These are phyloP conservation scores for Aspergillus terreus DNA, from an alignment of 2,329 filamentous ascomycete genomes.

Conservation along the genomic window DNA sequence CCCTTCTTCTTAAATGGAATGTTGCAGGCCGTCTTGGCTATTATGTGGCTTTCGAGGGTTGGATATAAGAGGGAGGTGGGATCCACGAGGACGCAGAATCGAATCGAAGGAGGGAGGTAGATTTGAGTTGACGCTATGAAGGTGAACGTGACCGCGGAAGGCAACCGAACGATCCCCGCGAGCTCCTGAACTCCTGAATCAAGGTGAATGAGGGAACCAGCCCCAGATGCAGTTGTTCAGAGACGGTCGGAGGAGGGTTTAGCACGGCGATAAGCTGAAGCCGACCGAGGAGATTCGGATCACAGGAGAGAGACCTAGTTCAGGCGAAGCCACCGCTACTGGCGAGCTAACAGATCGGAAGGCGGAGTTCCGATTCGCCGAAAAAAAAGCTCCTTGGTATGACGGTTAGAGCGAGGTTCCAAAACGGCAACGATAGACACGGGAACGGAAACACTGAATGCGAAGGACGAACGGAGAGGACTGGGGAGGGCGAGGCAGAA, in stretches of 20 bases:
- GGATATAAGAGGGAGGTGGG: constrained; percentile 18
- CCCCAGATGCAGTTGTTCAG: not conserved
- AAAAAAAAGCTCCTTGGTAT: constrained; percentile 12
- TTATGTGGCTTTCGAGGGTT: constrained; percentile 10
- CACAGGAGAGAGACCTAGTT: constrained; percentile 5
- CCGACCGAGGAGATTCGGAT: constrained; percentile 10
- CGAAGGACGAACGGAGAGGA: not conserved
- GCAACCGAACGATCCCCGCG: not conserved
- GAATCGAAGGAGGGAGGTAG: too few relatives aligned
- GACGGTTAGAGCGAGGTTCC: constrained; percentile 13
- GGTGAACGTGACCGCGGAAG: not conserved
- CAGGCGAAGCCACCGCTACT: constrained; percentile 12
- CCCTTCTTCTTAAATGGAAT: constrained; percentile 21
- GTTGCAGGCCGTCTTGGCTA: constrained; percentile 23
- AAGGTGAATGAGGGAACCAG: not conserved
- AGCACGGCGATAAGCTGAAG: constrained; percentile 11
- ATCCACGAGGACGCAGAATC: constrained; percentile 1
- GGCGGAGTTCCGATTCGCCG: constrained; percentile 23
- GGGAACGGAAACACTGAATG: not conserved
- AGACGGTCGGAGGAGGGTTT: not conserved
- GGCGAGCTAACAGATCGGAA: constrained; percentile 17
- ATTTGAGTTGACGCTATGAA: not conserved
- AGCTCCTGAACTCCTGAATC: not conserved
- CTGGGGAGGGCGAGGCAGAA: not conserved
- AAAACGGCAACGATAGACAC: constrained; percentile 2